These are phyloP conservation scores for Karstenula rhodostoma DNA, from an alignment of 2,329 filamentous ascomycete genomes.

Conservation along the genomic window DNA sequence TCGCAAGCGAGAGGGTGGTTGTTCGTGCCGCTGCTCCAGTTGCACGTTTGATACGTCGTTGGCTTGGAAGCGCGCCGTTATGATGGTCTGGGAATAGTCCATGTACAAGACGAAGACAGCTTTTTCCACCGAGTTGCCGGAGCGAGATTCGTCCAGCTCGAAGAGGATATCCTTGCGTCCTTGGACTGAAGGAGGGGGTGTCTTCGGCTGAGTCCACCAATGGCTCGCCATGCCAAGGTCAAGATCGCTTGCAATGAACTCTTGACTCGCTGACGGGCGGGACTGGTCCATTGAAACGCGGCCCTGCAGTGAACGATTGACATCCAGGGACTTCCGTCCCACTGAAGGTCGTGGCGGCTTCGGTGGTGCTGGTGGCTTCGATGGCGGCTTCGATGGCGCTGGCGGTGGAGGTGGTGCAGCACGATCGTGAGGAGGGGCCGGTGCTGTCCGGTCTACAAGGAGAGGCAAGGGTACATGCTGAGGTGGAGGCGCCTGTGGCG, in stretches of 20 bases:
- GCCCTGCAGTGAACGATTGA: slow-evolving; percentile 60
- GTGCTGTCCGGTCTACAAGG: slow-evolving; percentile 39
- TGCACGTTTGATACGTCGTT: slow-evolving; percentile 75
- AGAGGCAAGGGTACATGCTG: slow-evolving; percentile 46
- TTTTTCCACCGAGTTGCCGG: slow-evolving; percentile 77
- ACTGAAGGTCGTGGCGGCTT: slow-evolving; percentile 55
- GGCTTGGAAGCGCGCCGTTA: slow-evolving; percentile 81
- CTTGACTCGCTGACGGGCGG: slow-evolving; percentile 77
- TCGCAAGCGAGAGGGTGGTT: slow-evolving; percentile 79
- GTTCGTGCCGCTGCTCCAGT: slow-evolving; percentile 86
- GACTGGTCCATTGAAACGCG: slow-evolving; percentile 77
- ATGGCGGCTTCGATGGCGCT: slow-evolving; percentile 53
- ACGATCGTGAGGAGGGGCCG: slow-evolving; percentile 50
- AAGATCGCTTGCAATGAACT: slow-evolving; percentile 87
- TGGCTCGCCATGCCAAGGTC: slow-evolving; percentile 76
- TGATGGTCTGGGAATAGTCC: slow-evolving; percentile 94
- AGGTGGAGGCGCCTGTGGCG: slow-evolving; percentile 46
- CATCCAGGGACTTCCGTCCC: slow-evolving; percentile 70
- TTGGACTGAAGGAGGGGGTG: slow-evolving; percentile 82
- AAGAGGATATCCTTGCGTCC: slow-evolving; percentile 82
- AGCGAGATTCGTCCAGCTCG: slow-evolving; percentile 81
- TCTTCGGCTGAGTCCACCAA: slow-evolving; percentile 88
- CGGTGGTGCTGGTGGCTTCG: slow-evolving; percentile 48
- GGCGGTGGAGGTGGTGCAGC: slow-evolving; percentile 51
- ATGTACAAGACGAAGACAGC: slow-evolving; percentile 89